Percentiles rank a stretch among this genome's conserved stretches.
Conservation (phyloP, 208 protist species). For the Leishmania aethiopica region DNA sequence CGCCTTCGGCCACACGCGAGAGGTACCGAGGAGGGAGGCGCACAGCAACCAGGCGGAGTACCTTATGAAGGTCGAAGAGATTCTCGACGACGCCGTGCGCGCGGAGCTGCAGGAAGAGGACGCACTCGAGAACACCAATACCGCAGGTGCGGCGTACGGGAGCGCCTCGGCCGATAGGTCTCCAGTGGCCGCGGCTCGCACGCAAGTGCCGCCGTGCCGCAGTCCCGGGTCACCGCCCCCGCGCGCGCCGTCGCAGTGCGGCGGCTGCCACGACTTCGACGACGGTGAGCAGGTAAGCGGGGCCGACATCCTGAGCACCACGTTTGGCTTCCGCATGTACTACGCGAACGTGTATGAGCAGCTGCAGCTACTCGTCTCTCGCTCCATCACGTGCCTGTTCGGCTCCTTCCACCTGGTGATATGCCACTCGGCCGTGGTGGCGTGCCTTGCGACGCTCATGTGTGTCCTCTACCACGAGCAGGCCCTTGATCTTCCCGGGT, state of each 20-base stretch:
- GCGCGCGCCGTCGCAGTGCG: slow-evolving; percentile 14
- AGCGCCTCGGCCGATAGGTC: not conserved
- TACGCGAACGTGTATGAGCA: slow-evolving; percentile 91
- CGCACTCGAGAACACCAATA: slow-evolving; percentile 4
- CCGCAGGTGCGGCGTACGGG: not conserved
- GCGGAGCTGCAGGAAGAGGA: slow-evolving; percentile 58
- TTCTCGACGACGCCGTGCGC: slow-evolving; percentile 73
- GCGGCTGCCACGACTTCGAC: not conserved
- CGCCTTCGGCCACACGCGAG: slow-evolving; percentile 45
- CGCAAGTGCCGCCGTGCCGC: slow-evolving; percentile 26
- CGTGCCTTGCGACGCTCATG: slow-evolving; percentile 75
- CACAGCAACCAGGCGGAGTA: slow-evolving; percentile 86
- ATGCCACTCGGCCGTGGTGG: slow-evolving; percentile 81
- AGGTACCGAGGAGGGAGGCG: slow-evolving; percentile 40
- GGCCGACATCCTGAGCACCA: slow-evolving; percentile 51
- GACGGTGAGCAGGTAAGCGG: slow-evolving; percentile 13
- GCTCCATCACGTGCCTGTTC: slow-evolving; percentile 66
- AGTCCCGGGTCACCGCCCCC: slow-evolving; percentile 14
- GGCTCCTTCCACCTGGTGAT: slow-evolving; percentile 83
- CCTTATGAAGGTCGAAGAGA: slow-evolving; percentile 87
- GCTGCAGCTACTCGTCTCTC: slow-evolving; percentile 68
- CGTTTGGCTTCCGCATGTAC: slow-evolving; percentile 61
- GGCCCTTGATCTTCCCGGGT: slow-evolving; percentile 77
- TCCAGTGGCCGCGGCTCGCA: not conserved
- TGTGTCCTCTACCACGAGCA: slow-evolving; percentile 83